These are phyloP conservation scores for Yamadazyma sp. DNA, from an alignment of 1,139 yeast species.

Conservation along the genomic window DNA sequence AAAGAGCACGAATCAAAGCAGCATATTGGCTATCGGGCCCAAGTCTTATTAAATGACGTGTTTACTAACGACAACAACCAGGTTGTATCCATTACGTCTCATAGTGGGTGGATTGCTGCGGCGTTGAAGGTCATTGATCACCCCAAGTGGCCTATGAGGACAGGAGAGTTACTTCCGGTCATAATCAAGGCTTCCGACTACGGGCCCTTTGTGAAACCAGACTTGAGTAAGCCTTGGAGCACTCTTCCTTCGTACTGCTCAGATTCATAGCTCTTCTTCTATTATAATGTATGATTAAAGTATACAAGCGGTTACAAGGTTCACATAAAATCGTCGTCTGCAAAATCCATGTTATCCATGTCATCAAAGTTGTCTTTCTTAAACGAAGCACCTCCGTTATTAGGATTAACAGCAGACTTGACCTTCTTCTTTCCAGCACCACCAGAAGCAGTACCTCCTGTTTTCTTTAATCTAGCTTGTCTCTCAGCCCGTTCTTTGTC, in stretches of 20 bases:
- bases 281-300: too few relatives aligned
- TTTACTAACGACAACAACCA: slow-evolving; percentile 25
- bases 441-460: slow-evolving; percentile 86
- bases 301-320: neutral
- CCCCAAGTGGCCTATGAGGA: slow-evolving; percentile 19
- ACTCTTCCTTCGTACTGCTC: slow-evolving; percentile 17
- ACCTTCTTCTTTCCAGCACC: slow-evolving; percentile 96
- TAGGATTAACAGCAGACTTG: slow-evolving; percentile 70
- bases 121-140: slow-evolving; percentile 30
- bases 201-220: slow-evolving; percentile 10
- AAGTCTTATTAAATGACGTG: slow-evolving; percentile 28
- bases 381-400: slow-evolving; percentile 69
- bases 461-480: slow-evolving; percentile 71
- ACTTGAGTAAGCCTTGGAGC: slow-evolving; percentile 17
- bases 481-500: slow-evolving; percentile 92
- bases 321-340: slow-evolving; percentile 90
- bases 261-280: too few relatives aligned
- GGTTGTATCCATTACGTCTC: slow-evolving; percentile 34
- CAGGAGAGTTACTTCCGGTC: slow-evolving; percentile 26
- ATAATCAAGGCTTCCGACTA: slow-evolving; percentile 15
- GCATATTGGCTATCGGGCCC: slow-evolving; percentile 30
- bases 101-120: slow-evolving; percentile 34
- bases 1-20: slow-evolving; percentile 25
- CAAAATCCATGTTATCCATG: slow-evolving; percentile 46
- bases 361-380: slow-evolving; percentile 73